phyloP scores from a whole-genome alignment of 2,329 filamentous ascomycete genomes.

The Epicoccum nigrum region DNA sequence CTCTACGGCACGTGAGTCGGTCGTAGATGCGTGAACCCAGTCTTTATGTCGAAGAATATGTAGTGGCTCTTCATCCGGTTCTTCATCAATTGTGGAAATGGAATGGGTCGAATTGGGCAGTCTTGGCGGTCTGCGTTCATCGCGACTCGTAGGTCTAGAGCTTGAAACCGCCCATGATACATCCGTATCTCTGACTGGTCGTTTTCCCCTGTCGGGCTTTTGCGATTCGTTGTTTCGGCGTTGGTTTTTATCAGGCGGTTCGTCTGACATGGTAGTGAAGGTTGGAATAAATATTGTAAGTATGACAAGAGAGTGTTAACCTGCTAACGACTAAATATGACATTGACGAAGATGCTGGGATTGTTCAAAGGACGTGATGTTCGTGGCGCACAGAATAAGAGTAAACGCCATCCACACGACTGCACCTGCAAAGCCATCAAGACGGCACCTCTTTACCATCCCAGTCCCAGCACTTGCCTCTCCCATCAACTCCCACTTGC shows the following conservation, averaged over 20 bases:
- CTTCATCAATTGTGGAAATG: too few species aligned
- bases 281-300: neutral
- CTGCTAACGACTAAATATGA: too few species aligned
- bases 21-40: too few species aligned
- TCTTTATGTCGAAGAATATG: too few species aligned
- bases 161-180: neutral
- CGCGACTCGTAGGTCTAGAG: too few species aligned
- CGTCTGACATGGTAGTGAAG: neutral
- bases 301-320: neutral
- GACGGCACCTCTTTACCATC: conserved; percentile 47
- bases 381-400: neutral
- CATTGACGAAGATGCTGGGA: neutral
- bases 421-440: conserved; percentile 23
- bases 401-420: neutral
- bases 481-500: conserved; percentile 63
- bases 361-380: neutral
- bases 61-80: too few species aligned
- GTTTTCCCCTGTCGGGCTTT: conserved; percentile 1
- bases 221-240: neutral
- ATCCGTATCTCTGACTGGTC: neutral
- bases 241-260: neutral
- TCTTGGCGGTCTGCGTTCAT: too few species aligned
- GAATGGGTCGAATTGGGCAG: too few species aligned
- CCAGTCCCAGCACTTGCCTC: conserved; percentile 51
- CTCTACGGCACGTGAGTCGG: too few species aligned